A percentile compares a stretch with the other conserved stretches of the same genome.
Evolutionary conservation across 441 rosid species (phyloP).

Genomic region (Pelargonium fulgidum): DNA sequence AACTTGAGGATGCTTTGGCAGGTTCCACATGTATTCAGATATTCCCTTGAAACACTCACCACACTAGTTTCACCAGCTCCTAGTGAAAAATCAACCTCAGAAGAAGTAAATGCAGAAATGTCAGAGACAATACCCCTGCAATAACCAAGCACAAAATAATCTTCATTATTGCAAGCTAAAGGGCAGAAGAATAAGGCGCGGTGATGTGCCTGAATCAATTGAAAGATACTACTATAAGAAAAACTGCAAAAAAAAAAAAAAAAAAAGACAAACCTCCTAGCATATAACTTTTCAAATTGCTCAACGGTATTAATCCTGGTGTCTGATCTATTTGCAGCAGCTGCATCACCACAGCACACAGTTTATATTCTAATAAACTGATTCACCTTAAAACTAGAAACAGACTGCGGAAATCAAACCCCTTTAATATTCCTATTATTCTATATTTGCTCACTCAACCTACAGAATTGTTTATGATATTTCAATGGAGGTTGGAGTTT

Average conservation of each 20-base stretch:
- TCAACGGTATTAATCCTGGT: slow-evolving; percentile 38
- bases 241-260: neutral
- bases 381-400: neutral
- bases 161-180: slow-evolving; percentile 11
- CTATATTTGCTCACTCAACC: too few species aligned
- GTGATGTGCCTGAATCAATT: neutral
- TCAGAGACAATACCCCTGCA: slow-evolving; percentile 49
- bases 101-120: slow-evolving; percentile 47
- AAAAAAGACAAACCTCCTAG: slow-evolving; percentile 29
- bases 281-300: slow-evolving; percentile 31
- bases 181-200: slow-evolving; percentile 8
- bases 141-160: slow-evolving; percentile 20
- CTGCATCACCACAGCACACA: slow-evolving; percentile 31
- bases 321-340: slow-evolving; percentile 36
- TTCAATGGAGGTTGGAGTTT: too few species aligned
- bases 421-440: too few species aligned
- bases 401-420: neutral
- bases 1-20: slow-evolving; percentile 6
- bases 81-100: slow-evolving; percentile 59
- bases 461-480: too few species aligned
- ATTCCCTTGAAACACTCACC: slow-evolving; percentile 44
- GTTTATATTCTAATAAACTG: slow-evolving; percentile 10
- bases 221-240: neutral
- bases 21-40: slow-evolving; percentile 14
- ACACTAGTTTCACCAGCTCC: slow-evolving; percentile 56